A percentile compares a stretch with the other conserved stretches of the same genome.
These are phyloP conservation scores for Leccinum variabile DNA, from an alignment of 1,284 basidiomycete species.

Conservation along the genomic window DNA sequence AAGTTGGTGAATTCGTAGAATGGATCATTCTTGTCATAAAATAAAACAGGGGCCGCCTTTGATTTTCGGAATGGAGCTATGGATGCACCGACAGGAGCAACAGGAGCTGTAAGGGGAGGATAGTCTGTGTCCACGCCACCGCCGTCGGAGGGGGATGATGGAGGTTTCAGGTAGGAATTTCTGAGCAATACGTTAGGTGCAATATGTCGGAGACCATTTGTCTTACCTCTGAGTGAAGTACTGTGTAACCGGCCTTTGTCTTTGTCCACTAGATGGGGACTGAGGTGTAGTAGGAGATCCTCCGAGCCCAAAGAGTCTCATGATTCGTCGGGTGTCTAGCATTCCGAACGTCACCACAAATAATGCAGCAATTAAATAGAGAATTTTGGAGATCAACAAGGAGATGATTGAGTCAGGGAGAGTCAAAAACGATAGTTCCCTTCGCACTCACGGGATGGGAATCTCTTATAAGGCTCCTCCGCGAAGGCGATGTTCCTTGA, in stretches of 20 bases:
- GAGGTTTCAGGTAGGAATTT: slow-evolving; percentile 19
- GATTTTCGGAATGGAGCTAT: slow-evolving; percentile 31
- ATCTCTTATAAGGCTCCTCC: slow-evolving; percentile 29
- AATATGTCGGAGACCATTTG: neutral
- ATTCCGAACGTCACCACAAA: slow-evolving; percentile 31
- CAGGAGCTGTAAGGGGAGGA: slow-evolving; percentile 37
- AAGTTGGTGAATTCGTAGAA: slow-evolving; percentile 72
- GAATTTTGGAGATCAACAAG: slow-evolving; percentile 28
- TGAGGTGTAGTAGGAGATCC: slow-evolving; percentile 30
- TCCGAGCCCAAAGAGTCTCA: slow-evolving; percentile 35
- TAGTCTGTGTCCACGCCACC: slow-evolving; percentile 24
- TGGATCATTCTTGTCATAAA: slow-evolving; percentile 61
- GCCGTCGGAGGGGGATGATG: slow-evolving; percentile 9
- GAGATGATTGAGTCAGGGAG: slow-evolving; percentile 17
- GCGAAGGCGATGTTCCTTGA: slow-evolving; percentile 32
- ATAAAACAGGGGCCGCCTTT: slow-evolving; percentile 44
- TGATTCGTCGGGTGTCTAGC: slow-evolving; percentile 37
- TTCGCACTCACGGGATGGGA: slow-evolving; percentile 15
- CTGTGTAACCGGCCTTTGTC: slow-evolving; percentile 28
- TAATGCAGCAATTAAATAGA: slow-evolving; percentile 25
- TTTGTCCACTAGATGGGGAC: slow-evolving; percentile 22
- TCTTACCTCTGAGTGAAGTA: slow-evolving; percentile 26
- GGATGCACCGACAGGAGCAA: slow-evolving; percentile 30
- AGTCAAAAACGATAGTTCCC: slow-evolving; percentile 15
- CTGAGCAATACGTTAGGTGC: slow-evolving; percentile 12